Evolutionary conservation across 2,329 filamentous ascomycete genomes (phyloP).

Genomic region (Stemphylium beticola): DNA sequence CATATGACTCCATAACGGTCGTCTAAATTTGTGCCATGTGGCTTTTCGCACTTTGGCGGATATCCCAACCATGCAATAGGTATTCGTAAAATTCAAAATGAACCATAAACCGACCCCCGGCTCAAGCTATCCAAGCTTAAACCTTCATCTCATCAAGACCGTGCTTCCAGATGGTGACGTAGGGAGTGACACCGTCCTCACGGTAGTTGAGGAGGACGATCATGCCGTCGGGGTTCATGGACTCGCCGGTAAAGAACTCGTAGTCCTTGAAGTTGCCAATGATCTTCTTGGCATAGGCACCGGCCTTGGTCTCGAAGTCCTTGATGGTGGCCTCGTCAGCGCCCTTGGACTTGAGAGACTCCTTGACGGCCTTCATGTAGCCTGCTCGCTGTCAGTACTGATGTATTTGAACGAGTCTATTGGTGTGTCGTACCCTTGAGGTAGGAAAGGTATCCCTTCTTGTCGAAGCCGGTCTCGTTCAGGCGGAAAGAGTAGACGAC

Average conservation of each 20-base stretch:
- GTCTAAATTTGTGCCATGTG: constrained; percentile 38
- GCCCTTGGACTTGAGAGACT: constrained; percentile 69
- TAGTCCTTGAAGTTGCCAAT: constrained; percentile 90
- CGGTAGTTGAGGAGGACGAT: constrained; percentile 96
- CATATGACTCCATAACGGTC: constrained; percentile 25
- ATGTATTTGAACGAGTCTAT: background rate
- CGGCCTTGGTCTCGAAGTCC: constrained; percentile 79
- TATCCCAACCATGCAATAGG: constrained; percentile 48
- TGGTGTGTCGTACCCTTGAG: constrained; percentile 74
- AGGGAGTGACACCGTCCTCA: constrained; percentile 92
- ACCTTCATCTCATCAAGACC: constrained; percentile 90
- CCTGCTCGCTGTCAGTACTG: constrained; percentile 53
- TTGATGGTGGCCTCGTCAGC: constrained; percentile 70
- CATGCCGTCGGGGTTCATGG: constrained; percentile 94
- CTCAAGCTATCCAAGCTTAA: constrained; percentile 56
- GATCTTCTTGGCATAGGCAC: constrained; percentile 80
- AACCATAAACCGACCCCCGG: constrained; percentile 28
- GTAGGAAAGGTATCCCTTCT: constrained; percentile 82
- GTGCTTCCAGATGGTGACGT: constrained; percentile 92
- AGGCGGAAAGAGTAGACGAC: constrained; percentile 92
- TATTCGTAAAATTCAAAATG: constrained; percentile 46
- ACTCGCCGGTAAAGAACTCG: constrained; percentile 91
- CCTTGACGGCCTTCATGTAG: constrained; percentile 92
- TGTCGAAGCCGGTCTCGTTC: constrained; percentile 78
- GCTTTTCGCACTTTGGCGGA: constrained; percentile 44